Evolutionary conservation across 106 monocot genomes (phyloP).

Genomic region (Xerophyta viscosa): DNA sequence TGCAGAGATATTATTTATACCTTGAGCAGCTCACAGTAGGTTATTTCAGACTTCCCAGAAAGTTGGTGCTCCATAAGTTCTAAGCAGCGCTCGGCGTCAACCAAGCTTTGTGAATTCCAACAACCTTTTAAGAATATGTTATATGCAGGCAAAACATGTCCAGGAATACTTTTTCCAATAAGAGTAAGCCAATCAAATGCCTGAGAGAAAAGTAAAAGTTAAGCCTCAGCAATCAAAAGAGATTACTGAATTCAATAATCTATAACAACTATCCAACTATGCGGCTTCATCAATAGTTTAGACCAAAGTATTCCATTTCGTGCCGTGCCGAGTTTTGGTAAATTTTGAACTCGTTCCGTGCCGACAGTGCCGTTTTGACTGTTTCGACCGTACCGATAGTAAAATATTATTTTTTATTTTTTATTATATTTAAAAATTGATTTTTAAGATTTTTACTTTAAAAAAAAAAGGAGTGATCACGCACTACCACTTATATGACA

Average conservation of each 20-base stretch:
- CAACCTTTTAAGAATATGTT: slow-evolving; percentile 63
- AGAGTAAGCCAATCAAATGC: slow-evolving; percentile 56
- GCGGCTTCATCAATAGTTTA: too few species aligned
- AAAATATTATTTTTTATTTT: too few species aligned
- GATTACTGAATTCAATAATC: too few species aligned
- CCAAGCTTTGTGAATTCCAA: slow-evolving; percentile 18
- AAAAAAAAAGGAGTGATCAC: background rate
- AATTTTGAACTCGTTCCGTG: too few species aligned
- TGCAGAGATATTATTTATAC: slow-evolving; percentile 20
- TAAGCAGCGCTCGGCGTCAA: slow-evolving; percentile 43
- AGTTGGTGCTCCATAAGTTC: slow-evolving; percentile 50
- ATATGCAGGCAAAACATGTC: slow-evolving; percentile 29
- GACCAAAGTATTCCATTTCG: too few species aligned
- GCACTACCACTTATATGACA: background rate
- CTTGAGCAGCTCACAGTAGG: slow-evolving; percentile 87
- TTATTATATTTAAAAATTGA: background rate
- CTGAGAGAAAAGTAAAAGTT: slow-evolving; percentile 18
- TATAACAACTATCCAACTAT: too few species aligned
- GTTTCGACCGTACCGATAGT: too few species aligned
- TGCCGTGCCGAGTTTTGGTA: too few species aligned
- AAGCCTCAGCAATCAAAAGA: background rate
- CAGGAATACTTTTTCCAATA: slow-evolving; percentile 42
- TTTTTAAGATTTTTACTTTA: background rate
- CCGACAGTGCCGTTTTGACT: too few species aligned
- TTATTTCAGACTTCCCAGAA: slow-evolving; percentile 86